These are phyloP conservation scores for Scopulariopsis brevicaulis DNA, from an alignment of 2,329 filamentous ascomycete genomes.

Conservation along the genomic window DNA sequence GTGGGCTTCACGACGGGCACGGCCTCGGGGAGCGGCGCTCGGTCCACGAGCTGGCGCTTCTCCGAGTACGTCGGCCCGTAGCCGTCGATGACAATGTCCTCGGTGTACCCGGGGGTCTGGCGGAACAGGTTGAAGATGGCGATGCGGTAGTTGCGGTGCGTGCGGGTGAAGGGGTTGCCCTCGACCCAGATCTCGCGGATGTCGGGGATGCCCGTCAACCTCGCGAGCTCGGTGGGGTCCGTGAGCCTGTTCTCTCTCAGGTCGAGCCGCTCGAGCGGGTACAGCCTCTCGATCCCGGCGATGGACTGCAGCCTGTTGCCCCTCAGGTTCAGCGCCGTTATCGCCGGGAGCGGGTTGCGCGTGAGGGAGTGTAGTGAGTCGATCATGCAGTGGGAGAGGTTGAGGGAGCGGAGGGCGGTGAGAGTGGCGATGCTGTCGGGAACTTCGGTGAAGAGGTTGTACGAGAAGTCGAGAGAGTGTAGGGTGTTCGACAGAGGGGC, in stretches of 20 bases:
- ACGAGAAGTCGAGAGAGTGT: constrained; percentile 84
- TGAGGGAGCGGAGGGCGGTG: constrained; percentile 80
- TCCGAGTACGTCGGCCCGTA: constrained; percentile 76
- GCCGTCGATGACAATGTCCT: constrained; percentile 84
- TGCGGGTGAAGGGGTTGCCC: constrained; percentile 84
- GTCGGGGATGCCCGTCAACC: constrained; percentile 81
- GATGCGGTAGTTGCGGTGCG: constrained; percentile 73
- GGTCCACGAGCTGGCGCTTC: constrained; percentile 71
- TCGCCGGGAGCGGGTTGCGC: constrained; percentile 79
- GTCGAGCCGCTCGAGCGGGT: constrained; percentile 81
- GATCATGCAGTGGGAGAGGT: constrained; percentile 96
- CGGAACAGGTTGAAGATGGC: constrained; percentile 96
- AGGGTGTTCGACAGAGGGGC: constrained; percentile 76
- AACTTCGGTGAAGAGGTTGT: constrained; percentile 87
- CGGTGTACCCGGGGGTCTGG: constrained; percentile 75
- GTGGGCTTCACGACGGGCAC: constrained; percentile 68
- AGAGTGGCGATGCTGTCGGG: constrained; percentile 82
- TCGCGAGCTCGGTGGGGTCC: constrained; percentile 84
- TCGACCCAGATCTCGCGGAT: constrained; percentile 87
- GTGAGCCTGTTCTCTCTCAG: constrained; percentile 80
- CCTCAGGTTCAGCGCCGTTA: constrained; percentile 83
- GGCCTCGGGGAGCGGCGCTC: constrained; percentile 62
- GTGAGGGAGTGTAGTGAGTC: constrained; percentile 81
- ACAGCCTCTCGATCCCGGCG: constrained; percentile 79
- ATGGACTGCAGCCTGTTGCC: constrained; percentile 80